Conservation (phyloP, 2,329 filamentous ascomycete genomes). For the Aureobasidium sp. region DNA sequence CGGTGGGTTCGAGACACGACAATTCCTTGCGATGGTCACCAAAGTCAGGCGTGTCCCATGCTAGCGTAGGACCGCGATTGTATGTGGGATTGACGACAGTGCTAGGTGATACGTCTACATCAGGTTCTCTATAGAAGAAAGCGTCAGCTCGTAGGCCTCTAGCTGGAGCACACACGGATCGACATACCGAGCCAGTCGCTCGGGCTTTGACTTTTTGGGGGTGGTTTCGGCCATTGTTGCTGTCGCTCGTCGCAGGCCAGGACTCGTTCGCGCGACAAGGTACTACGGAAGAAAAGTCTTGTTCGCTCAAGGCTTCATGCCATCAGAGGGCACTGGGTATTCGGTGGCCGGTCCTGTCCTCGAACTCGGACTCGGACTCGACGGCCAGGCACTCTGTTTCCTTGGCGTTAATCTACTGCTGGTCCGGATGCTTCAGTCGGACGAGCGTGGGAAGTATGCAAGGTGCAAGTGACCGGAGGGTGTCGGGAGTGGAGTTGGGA, state of each 20-base stretch:
- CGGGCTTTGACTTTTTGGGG: constrained; percentile 16
- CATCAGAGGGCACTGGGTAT: background rate
- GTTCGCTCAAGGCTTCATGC: background rate
- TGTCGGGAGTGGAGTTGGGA: background rate
- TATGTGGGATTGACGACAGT: constrained; percentile 31
- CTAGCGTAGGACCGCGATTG: constrained; percentile 13
- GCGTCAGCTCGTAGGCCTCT: background rate
- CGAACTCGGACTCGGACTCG: constrained; percentile 2
- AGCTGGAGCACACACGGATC: constrained; percentile 1
- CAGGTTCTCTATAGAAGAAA: constrained; percentile 18
- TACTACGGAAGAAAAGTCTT: background rate
- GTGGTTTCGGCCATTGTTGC: constrained; percentile 17
- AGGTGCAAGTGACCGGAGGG: background rate
- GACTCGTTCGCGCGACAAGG: constrained; percentile 39
- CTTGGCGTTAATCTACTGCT: too few relatives aligned
- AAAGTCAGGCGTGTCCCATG: constrained; percentile 53
- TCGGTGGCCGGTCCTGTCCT: background rate
- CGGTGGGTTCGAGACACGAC: constrained; percentile 55
- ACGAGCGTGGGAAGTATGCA: background rate
- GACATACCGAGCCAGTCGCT: constrained; percentile 34
- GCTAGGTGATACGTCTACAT: constrained; percentile 37
- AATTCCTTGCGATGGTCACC: constrained; percentile 66
- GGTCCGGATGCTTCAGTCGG: background rate
- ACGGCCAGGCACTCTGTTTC: background rate
- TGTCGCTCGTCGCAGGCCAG: constrained; percentile 55